A percentile compares a stretch with the other conserved stretches of the same genome.
Evolutionary conservation across 768 basidiomycete species (phyloP).

Genomic region (Lentinula sp.): DNA sequence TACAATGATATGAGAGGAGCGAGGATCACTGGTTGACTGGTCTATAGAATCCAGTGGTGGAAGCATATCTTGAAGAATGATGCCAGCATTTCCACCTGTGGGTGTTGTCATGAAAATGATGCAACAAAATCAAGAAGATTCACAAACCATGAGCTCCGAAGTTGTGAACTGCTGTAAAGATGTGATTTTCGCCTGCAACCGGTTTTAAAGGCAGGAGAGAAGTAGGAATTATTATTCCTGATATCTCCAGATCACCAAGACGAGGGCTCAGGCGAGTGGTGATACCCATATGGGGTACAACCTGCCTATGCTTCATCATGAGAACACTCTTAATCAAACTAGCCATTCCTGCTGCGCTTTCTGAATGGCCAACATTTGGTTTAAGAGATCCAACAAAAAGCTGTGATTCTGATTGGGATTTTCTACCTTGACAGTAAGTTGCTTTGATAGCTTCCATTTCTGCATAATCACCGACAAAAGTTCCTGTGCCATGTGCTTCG

Average conservation of each 20-base stretch:
- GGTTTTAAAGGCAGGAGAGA: background rate
- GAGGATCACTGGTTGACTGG: background rate
- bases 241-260: conserved; percentile 1
- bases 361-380: conserved; percentile 7
- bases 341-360: conserved; percentile 4
- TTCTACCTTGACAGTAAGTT: background rate
- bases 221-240: conserved; percentile 1
- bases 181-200: background rate
- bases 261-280: background rate
- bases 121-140: background rate
- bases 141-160: conserved; percentile 5
- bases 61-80: background rate
- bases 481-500: conserved; percentile 3
- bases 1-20: background rate
- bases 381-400: conserved; percentile 3
- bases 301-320: background rate
- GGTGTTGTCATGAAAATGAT: background rate
- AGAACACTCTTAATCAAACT: conserved; percentile 4
- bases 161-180: conserved; percentile 1
- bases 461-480: conserved; percentile 4
- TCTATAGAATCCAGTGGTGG: background rate
- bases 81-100: conserved; percentile 2
- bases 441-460: conserved; percentile 6
- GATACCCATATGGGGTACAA: conserved; percentile 2
- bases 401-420: background rate